Conservation (phyloP, 495 filamentous ascomycete genomes). For the Penicillium egyptiacum region DNA sequence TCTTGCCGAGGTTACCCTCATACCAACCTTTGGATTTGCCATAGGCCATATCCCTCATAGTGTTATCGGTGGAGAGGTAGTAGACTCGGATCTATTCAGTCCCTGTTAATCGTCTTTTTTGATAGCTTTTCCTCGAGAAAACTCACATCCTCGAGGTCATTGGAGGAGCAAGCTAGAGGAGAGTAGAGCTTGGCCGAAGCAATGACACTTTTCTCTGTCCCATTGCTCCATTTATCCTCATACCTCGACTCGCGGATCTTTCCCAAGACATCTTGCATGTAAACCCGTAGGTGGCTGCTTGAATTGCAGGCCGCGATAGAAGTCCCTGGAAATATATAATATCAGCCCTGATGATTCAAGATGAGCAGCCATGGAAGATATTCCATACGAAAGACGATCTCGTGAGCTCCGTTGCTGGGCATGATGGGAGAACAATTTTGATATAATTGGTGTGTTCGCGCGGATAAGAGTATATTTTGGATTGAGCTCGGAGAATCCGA, state of each 20-base stretch:
- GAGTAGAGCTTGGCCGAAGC: conserved; percentile 11
- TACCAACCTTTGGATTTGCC: conserved; percentile 14
- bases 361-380: not conserved
- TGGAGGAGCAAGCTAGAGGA: conserved; percentile 15
- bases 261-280: conserved; percentile 20
- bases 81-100: conserved; percentile 14
- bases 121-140: not conserved
- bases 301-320: conserved; percentile 19
- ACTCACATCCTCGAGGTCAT: conserved; percentile 11
- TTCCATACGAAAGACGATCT: not conserved
- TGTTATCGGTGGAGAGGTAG: conserved; percentile 13
- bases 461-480: too few species aligned
- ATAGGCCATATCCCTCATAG: conserved; percentile 12
- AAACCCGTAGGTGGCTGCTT: conserved; percentile 16
- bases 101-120: not conserved
- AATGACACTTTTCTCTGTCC: conserved; percentile 16
- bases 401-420: conserved; percentile 3
- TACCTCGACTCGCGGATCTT: conserved; percentile 15
- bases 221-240: conserved; percentile 15
- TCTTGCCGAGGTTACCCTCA: conserved; percentile 10
- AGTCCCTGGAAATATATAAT: conserved; percentile 4
- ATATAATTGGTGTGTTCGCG: not conserved
- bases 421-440: not conserved
- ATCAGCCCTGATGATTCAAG: not conserved
- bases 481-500: not conserved